Conservation (phyloP, 2,329 filamentous ascomycete genomes). For the Thelonectria discophora region DNA sequence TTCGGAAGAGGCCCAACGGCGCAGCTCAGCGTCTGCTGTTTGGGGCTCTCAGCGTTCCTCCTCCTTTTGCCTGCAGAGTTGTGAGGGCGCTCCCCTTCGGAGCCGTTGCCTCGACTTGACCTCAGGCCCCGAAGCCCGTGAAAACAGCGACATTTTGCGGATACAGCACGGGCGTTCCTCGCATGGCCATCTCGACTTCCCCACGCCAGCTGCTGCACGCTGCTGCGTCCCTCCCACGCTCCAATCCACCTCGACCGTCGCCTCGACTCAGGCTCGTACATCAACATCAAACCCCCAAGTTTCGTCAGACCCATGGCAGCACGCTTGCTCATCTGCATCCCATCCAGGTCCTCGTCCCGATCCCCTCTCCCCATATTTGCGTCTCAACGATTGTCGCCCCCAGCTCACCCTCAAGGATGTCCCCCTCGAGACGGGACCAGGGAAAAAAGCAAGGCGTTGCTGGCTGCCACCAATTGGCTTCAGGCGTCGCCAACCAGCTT, state of each 20-base stretch:
- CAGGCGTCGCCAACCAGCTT: conserved; percentile 14
- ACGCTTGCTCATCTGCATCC: conserved; percentile 12
- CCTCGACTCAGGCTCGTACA: conserved; percentile 8
- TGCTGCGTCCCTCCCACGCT: conserved; percentile 11
- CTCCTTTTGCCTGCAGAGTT: background rate
- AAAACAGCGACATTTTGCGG: conserved; percentile 1
- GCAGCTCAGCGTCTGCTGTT: conserved; percentile 2
- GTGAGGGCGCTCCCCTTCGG: background rate
- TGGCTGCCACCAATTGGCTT: conserved; percentile 18
- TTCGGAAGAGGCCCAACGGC: conserved; percentile 1
- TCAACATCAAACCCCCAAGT: conserved; percentile 13
- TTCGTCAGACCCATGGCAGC: conserved; percentile 2
- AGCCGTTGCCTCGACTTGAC: background rate
- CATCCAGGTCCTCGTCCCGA: conserved; percentile 12
- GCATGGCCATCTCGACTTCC: background rate
- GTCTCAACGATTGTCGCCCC: conserved; percentile 17
- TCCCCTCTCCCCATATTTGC: conserved; percentile 5
- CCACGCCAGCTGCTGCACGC: conserved; percentile 13
- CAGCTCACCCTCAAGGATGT: conserved; percentile 14
- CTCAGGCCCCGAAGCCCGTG: background rate
- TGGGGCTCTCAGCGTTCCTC: background rate
- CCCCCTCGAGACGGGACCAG: conserved; percentile 11
- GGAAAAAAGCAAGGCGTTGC: conserved; percentile 18
- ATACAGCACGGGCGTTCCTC: conserved; percentile 5
- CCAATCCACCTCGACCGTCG: conserved; percentile 3